phyloP scores from a whole-genome alignment of 306 rosid species.

The Cotoneaster glaucophyllus region DNA sequence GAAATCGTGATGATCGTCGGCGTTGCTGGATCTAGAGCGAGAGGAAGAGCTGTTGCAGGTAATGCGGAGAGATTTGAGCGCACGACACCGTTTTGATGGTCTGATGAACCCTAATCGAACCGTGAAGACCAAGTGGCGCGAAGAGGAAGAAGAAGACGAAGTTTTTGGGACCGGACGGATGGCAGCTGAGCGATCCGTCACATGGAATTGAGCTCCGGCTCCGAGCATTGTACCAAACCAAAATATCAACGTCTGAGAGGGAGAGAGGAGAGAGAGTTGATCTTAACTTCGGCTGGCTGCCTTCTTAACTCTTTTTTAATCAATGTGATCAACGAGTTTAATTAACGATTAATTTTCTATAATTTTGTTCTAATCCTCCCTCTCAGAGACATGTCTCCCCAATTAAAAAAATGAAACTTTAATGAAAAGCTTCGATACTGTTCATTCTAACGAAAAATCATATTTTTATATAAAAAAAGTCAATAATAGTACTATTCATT shows the following conservation, averaged over 20 bases:
- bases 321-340: background rate
- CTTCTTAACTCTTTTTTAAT: too few species aligned
- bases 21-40: constrained; percentile 35
- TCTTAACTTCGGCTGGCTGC: background rate
- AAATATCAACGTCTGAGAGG: background rate
- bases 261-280: background rate
- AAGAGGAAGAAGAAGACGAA: constrained; percentile 17
- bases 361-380: background rate
- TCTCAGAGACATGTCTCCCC: too few species aligned
- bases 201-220: constrained; percentile 12
- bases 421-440: too few species aligned
- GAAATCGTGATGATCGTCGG: constrained; percentile 30
- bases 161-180: constrained; percentile 22
- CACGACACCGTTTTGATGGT: constrained; percentile 19
- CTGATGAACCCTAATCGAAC: constrained; percentile 19
- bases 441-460: too few species aligned
- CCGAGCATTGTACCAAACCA: constrained; percentile 20
- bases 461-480: too few species aligned
- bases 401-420: too few species aligned
- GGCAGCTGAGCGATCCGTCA: constrained; percentile 41
- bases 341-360: background rate
- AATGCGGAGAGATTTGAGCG: constrained; percentile 40
- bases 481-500: too few species aligned
- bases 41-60: constrained; percentile 41
- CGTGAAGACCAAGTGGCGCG: constrained; percentile 11